phyloP scores from a whole-genome alignment of 2,329 filamentous ascomycete species.

The Microdochium paspali region DNA sequence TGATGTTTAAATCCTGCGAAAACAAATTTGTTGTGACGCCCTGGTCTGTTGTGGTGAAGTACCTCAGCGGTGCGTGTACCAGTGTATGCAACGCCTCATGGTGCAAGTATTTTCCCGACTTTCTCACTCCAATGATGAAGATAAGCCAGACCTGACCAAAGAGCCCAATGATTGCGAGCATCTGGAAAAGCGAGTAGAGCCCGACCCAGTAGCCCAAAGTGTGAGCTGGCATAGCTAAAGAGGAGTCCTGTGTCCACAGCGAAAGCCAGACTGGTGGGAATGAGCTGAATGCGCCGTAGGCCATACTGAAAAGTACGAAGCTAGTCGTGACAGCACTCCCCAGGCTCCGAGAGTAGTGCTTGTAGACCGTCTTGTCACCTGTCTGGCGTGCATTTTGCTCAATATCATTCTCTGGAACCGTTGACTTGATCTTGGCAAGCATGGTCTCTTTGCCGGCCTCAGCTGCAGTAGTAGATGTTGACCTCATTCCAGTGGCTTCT shows the following conservation, averaged over 20 bases:
- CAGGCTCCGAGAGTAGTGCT: constrained; percentile 14
- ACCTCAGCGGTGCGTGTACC: constrained; percentile 26
- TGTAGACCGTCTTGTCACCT: constrained; percentile 13
- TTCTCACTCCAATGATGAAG: constrained; percentile 6
- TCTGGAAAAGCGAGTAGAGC: constrained; percentile 12
- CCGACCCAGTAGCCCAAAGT: constrained; percentile 13
- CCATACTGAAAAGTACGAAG: constrained; percentile 6
- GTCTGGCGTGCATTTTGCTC: constrained; percentile 4
- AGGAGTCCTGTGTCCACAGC: constrained; percentile 11
- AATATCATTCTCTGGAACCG: neutral
- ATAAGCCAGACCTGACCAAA: constrained; percentile 6
- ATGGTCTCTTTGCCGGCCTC: neutral
- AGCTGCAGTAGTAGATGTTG: constrained; percentile 1
- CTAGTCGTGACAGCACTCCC: constrained; percentile 3
- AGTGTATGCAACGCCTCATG: constrained; percentile 17
- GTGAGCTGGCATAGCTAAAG: constrained; percentile 5
- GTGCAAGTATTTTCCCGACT: constrained; percentile 10
- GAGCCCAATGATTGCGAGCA: constrained; percentile 8
- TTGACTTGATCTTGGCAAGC: neutral
- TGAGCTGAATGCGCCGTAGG: constrained; percentile 11
- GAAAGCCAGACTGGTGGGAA: constrained; percentile 14
- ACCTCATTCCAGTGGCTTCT: no score
- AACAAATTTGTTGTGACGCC: constrained; percentile 27
- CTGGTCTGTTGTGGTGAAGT: constrained; percentile 22
- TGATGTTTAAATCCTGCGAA: constrained; percentile 27